A percentile compares a stretch with the other conserved stretches of the same genome.
Conservation (phyloP, 495 filamentous ascomycete genomes). For the Articulospora tetracladia region DNA sequence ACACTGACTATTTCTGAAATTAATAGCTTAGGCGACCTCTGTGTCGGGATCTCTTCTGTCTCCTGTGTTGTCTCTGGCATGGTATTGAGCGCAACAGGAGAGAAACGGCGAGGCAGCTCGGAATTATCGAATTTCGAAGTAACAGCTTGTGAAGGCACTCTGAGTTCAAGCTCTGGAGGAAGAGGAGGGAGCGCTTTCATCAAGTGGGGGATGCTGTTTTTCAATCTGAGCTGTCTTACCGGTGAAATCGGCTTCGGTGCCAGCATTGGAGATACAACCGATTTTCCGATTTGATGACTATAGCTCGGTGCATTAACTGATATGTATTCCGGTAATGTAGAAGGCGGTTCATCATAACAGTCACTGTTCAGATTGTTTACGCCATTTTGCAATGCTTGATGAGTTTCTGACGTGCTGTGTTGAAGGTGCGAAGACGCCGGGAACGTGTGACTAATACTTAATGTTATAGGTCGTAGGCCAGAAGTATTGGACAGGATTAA, state of each 20-base stretch:
- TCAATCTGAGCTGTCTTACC: conserved; percentile 39
- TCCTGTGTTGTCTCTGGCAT: background rate
- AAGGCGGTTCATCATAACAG: background rate
- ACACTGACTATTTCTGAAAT: too few species aligned
- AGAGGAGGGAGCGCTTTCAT: conserved; percentile 47
- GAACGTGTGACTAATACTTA: too few species aligned
- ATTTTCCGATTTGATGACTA: conserved; percentile 7
- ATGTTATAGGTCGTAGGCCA: too few species aligned
- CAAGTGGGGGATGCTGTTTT: conserved; percentile 45
- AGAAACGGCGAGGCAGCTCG: conserved; percentile 7
- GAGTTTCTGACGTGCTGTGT: too few species aligned
- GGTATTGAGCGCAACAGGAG: background rate
- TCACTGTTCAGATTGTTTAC: background rate
- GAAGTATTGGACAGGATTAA: too few species aligned
- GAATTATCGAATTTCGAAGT: background rate
- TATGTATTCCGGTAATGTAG: background rate
- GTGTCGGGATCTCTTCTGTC: background rate
- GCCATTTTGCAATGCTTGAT: too few species aligned
- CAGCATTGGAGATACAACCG: conserved; percentile 28
- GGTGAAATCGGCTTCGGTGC: conserved; percentile 44
- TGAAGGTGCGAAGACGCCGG: too few species aligned
- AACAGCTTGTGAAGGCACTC: background rate
- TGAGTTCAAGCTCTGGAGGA: conserved; percentile 18
- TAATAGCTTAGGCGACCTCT: too few species aligned
- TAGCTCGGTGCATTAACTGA: conserved; percentile 5